Base-by-base conservation (phyloP, 1,284 basidiomycete genomes). In the Ustilago loliicola region DNA sequence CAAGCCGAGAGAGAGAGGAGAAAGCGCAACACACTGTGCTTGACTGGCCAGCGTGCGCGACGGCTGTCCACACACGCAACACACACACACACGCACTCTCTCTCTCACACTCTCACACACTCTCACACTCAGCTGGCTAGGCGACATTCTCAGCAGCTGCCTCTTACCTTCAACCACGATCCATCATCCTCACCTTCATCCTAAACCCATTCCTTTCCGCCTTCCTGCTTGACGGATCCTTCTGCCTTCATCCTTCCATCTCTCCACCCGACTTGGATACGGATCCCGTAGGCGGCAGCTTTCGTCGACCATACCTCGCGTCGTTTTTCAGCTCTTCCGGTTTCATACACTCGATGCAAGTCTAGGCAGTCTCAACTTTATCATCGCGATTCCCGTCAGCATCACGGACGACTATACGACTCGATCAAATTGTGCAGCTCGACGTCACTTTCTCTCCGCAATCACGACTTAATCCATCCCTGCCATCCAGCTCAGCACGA, bases 11-110 rank as follows among this genome's bases (percentile, higher is more conserved):
- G 36, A 38, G 36, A 38, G 36, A 38, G 36, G 36, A 38, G 36
- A 45, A 45, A 50, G 48, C 48, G 48, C 25, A 50, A 50, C 48
- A 50, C 48, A 50, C 48, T 47, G 45, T 21, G 40, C 7, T 6
- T 42, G 38, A 40, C 19, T 45, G 42, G 27, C 27, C 27, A 50
- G 27, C 48, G 45, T 48, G 45, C 45, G 25, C 27, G 48, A 50
- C 25, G n/a, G 48, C 25, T 15, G n/a, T 25, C 48, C 23, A 27
- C 48, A 50, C 15, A 27, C 17, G 29, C 29, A 27, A 29, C 11
- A 52, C 21, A 52, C 50, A 52, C 50, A 52, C 50, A 52, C 29
- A 30, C 50, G 19, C 50, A 36, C 30, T 19, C 51, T 9, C 51
- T 34, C 32, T 34, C 51, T 7, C 48, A 27, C 48, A 50, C 45